Evolutionary conservation across 441 rosid genomes (phyloP).

Genomic region (Euphorbia celastroides): DNA sequence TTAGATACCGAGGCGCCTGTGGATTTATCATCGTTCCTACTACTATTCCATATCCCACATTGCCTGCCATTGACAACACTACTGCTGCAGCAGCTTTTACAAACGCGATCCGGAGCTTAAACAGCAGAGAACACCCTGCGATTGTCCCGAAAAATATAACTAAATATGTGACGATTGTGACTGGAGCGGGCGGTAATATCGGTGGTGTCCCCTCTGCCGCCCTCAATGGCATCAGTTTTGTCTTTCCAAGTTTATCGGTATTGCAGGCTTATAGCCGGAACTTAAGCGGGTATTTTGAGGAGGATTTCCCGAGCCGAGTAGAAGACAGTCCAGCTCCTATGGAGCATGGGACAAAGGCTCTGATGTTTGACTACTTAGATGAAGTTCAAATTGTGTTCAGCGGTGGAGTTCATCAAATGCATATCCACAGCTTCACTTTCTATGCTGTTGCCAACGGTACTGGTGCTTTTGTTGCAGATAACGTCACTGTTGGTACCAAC

Average conservation of each 20-base stretch:
- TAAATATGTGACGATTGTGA: neutral
- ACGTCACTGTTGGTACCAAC: neutral
- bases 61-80: neutral
- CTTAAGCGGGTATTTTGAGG: neutral
- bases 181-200: neutral
- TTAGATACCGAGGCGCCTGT: conserved; percentile 16
- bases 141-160: neutral
- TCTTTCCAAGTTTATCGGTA: neutral
- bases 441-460: conserved; percentile 20
- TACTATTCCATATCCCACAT: neutral
- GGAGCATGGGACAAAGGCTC: conserved; percentile 16
- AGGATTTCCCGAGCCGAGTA: neutral
- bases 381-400: conserved; percentile 30
- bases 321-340: neutral
- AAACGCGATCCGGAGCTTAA: neutral
- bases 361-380: conserved; percentile 25
- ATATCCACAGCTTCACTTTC: conserved; percentile 30
- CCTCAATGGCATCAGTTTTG: neutral
- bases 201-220: neutral
- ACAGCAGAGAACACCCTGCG: neutral
- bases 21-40: neutral
- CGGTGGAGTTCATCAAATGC: conserved; percentile 27
- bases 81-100: neutral
- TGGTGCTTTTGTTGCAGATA: conserved; percentile 18
- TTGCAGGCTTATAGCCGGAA: neutral